Base-by-base conservation (phyloP, 2,329 filamentous ascomycete species). In the Drechslerella dactyloides region DNA sequence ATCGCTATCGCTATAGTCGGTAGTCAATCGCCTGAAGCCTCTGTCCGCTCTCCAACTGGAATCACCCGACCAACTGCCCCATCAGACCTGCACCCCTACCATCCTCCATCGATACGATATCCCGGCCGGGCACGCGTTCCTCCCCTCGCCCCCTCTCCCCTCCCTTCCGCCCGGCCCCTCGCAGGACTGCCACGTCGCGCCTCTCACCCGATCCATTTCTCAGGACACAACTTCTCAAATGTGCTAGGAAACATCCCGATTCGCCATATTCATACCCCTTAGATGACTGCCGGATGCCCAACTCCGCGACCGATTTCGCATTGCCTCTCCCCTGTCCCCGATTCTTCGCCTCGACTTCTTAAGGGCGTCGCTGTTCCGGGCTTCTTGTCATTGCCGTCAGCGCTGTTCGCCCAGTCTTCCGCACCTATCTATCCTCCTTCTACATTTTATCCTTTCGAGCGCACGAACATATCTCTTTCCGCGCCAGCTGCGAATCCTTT, bases 61-160 rank as follows among this genome's bases (percentile, higher is more conserved):
- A 51, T 17, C 11, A 7, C 33, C 37, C 19, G 35, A 27, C 27
- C 50, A 6, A 37, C 51, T 46, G 15, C 35, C 51, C 55, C 56
- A 42, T 57, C 57, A 60, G 55, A 50, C 48, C 21, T 54, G 10
- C 44, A 27, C 19, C 48, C 19, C 21, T 50, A 61, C 46, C 53
- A 42, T 42, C 21, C 40, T 56, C 46, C 53, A 42, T 42, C 57
- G 35, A 62, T 62, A 42, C 27, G 4, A 33, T 17, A 42, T 42
- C 57, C 53, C 50, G 44, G 58, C 57, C 57, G 57, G n/a, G 58
- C 65, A 63, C 65, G 65, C 58, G 58, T 63, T 54, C 58, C 56
- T 42, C 56, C 57, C 54, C 55, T 48, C 50, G 40, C 40, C 46
- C 57, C 50, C 27, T 33, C 27, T 62, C 57, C 56, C 51, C 56